A percentile compares a stretch with the other conserved stretches of the same genome.
phyloP scores from a whole-genome alignment of 495 filamentous ascomycete species.

The Penicillium macrosclerotiorum region DNA sequence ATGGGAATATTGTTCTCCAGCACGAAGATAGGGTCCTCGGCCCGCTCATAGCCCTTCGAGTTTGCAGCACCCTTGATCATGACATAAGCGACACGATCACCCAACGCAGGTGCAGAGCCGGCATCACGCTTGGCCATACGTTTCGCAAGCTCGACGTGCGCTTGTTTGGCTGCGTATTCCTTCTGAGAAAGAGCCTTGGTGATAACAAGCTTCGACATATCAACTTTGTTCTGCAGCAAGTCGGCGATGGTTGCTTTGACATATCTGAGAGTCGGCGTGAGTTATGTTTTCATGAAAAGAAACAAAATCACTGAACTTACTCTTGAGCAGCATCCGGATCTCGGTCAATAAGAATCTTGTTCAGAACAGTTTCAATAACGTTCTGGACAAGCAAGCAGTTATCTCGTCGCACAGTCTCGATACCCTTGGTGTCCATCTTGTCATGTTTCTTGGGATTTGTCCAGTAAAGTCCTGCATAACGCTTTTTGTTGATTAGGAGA shows the following conservation, averaged over 20 bases:
- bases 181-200: conserved; percentile 91
- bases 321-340: conserved; percentile 88
- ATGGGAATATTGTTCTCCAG: conserved; percentile 97
- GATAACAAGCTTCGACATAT: conserved; percentile 99
- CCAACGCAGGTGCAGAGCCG: conserved; percentile 89
- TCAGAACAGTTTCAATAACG: conserved; percentile 93
- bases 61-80: conserved; percentile 90
- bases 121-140: conserved; percentile 96
- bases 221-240: conserved; percentile 93
- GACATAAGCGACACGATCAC: conserved; percentile 97
- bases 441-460: conserved; percentile 92
- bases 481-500: conserved; percentile 99
- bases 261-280: conserved; percentile 57
- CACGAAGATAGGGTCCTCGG: conserved; percentile 94
- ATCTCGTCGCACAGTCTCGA: conserved; percentile 95
- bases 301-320: conserved; percentile 53
- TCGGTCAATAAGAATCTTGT: conserved; percentile 92
- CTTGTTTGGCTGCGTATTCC: conserved; percentile 85
- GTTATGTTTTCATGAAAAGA: neutral
- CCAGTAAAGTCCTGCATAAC: conserved; percentile 97
- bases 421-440: conserved; percentile 99
- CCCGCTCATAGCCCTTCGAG: conserved; percentile 90
- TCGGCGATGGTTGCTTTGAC: conserved; percentile 96
- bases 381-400: conserved; percentile 95
- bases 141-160: conserved; percentile 89